Evolutionary conservation across 495 filamentous ascomycete species (phyloP).

Genomic region (Neurospora discreta): DNA sequence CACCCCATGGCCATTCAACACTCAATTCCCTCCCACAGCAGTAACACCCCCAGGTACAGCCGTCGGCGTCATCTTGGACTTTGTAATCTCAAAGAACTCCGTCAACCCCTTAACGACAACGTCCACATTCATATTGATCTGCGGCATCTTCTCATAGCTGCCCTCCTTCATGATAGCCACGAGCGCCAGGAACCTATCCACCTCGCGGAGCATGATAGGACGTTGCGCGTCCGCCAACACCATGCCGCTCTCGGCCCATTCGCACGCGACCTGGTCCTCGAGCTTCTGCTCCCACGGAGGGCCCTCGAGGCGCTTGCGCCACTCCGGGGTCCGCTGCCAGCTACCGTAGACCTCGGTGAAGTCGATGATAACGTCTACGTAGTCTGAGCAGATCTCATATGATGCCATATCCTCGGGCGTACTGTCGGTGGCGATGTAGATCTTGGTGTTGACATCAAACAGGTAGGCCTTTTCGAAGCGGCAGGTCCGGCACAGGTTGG

Average conservation of each 20-base stretch:
- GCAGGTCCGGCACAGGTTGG: conserved; percentile 77
- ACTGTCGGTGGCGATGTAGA: conserved; percentile 94
- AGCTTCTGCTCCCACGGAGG: conserved; percentile 51
- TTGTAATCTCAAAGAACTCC: conserved; percentile 48
- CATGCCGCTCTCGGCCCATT: conserved; percentile 69
- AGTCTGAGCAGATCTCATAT: conserved; percentile 97
- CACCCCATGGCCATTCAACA: not conserved
- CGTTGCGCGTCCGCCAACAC: conserved; percentile 68
- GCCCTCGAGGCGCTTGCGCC: conserved; percentile 45
- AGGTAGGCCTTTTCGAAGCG: conserved; percentile 95
- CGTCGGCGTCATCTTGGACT: conserved; percentile 22
- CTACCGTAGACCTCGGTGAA: conserved; percentile 83
- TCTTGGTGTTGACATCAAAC: conserved; percentile 93
- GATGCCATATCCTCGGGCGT: conserved; percentile 82
- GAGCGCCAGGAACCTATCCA: conserved; percentile 75
- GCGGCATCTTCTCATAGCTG: conserved; percentile 46
- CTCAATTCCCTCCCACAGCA: not conserved
- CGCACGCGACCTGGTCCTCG: conserved; percentile 49
- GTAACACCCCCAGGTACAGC: not conserved
- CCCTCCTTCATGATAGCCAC: conserved; percentile 67
- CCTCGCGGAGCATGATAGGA: conserved; percentile 75
- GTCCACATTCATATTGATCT: conserved; percentile 47
- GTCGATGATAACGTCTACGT: conserved; percentile 95
- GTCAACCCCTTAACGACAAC: conserved; percentile 42
- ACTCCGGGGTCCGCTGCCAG: conserved; percentile 46